These are phyloP conservation scores for Rhynchospora pubera DNA, from an alignment of 176 grass and related monocot species.

Conservation along the genomic window DNA sequence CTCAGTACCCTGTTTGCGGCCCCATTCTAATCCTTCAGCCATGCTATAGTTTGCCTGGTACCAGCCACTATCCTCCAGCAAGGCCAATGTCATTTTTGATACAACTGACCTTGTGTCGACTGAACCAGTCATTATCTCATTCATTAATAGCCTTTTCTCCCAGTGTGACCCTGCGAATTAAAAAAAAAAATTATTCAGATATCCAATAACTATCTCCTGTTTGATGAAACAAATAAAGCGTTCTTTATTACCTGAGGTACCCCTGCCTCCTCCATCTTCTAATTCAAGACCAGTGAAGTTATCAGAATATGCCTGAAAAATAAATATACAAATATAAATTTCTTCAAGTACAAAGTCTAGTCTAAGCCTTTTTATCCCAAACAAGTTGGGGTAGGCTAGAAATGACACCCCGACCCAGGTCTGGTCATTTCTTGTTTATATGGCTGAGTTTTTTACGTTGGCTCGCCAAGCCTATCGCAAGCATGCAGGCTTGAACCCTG, in stretches of 20 bases:
- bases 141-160: conserved; percentile 99
- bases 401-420: too few relatives aligned
- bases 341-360: too few relatives aligned
- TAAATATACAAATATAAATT: conserved; percentile 4
- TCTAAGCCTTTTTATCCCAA: too few relatives aligned
- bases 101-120: conserved; percentile 97
- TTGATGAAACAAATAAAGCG: neutral
- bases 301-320: conserved; percentile 76
- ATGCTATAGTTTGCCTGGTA: conserved; percentile 99
- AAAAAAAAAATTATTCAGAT: conserved; percentile 7
- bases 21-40: conserved; percentile 92
- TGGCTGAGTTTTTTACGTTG: too few relatives aligned
- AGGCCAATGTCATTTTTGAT: conserved; percentile 97
- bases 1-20: conserved; percentile 87
- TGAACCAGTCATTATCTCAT: conserved; percentile 99
- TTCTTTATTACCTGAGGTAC: conserved; percentile 78
- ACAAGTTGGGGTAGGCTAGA: too few relatives aligned
- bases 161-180: conserved; percentile 84
- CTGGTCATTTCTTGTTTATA: too few relatives aligned
- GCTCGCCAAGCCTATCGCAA: too few relatives aligned
- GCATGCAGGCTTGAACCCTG: too few relatives aligned
- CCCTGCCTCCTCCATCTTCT: conserved; percentile 96
- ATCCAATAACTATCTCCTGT: conserved; percentile 2
- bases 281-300: conserved; percentile 95
- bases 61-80: conserved; percentile 99